phyloP scores from a whole-genome alignment of 306 rosid genomes.

The Carpinus fangiana region DNA sequence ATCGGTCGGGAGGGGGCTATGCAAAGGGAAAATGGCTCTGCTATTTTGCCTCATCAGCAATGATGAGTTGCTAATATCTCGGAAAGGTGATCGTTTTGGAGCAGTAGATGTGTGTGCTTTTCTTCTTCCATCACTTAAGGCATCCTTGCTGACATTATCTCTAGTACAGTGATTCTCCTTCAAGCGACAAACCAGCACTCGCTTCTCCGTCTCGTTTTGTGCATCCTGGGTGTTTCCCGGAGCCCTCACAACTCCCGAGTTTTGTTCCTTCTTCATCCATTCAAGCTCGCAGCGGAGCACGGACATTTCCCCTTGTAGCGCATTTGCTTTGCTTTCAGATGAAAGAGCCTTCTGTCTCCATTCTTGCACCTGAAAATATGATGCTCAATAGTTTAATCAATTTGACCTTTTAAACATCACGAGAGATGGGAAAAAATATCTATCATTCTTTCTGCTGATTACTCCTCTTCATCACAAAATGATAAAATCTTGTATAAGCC shows the following conservation, averaged over 20 bases:
- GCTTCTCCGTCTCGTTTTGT: constrained; percentile 77
- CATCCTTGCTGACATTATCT: constrained; percentile 43
- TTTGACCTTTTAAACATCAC: neutral
- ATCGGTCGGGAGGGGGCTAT: constrained; percentile 40
- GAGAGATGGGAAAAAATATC: neutral
- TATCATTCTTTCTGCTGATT: neutral
- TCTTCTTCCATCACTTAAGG: constrained; percentile 38
- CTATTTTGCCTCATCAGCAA: constrained; percentile 46
- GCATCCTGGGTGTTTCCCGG: constrained; percentile 26
- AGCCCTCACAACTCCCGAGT: constrained; percentile 7
- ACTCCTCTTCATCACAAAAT: too few species aligned
- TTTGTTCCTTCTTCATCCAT: constrained; percentile 39
- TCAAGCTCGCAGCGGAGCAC: constrained; percentile 45
- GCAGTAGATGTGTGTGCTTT: constrained; percentile 29
- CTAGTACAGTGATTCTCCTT: constrained; percentile 50
- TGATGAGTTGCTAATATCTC: constrained; percentile 65
- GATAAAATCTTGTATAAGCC: too few species aligned
- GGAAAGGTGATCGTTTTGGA: constrained; percentile 49
- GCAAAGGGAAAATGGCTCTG: constrained; percentile 49
- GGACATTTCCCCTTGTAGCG: constrained; percentile 46
- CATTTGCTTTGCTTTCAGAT: constrained; percentile 52
- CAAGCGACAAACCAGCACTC: constrained; percentile 62
- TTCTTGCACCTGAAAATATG: constrained; percentile 62
- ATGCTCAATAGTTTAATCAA: constrained; percentile 7
- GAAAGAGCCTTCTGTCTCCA: constrained; percentile 76